A percentile compares a stretch with the other conserved stretches of the same genome.
These are phyloP conservation scores for slime mould (Dictyostelium discoideum) DNA, from an alignment of 78 protist genomes.

Conservation along the genomic window dicty_2.7 NC_007088.5:3407501-3408000, in stretches of 20 bases:
- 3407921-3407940: slow-evolving; percentile 9
- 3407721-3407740: slow-evolving; percentile 42
- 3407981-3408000: slow-evolving; percentile 31
- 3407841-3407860: slow-evolving; percentile 37
- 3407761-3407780: not conserved
- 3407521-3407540: slow-evolving; percentile 18
- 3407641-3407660: not conserved
- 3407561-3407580: slow-evolving; percentile 33
- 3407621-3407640: slow-evolving; percentile 4
- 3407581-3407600: slow-evolving; percentile 48
- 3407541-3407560: not conserved
- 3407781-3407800: not conserved
- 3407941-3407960: slow-evolving; percentile 14
- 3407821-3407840: slow-evolving; percentile 33
- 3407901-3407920: slow-evolving; percentile 20
- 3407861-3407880: not conserved
- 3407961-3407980: slow-evolving; percentile 37
- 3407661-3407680: not conserved
- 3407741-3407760: slow-evolving; percentile 56
- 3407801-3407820: slow-evolving; percentile 35
- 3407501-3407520: not conserved
- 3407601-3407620: slow-evolving; percentile 6
- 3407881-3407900: slow-evolving; percentile 44
- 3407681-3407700: slow-evolving; percentile 64
- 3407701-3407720: slow-evolving; percentile 42